phyloP scores from a whole-genome alignment of 768 basidiomycete genomes.

The Punctularia strigosozonata region DNA sequence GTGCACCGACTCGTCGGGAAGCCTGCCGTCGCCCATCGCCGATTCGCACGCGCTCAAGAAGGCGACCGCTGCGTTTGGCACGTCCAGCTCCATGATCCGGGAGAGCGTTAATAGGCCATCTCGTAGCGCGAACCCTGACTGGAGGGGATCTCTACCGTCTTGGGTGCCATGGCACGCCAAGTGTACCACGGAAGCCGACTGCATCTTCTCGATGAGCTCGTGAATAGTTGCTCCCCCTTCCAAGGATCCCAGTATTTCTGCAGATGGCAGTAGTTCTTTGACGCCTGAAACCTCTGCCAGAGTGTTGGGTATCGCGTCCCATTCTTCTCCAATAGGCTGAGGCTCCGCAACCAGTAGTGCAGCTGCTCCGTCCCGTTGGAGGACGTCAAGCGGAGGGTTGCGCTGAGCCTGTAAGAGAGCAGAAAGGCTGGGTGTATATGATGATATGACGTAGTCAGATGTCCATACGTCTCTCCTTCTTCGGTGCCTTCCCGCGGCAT shows the following conservation, averaged over 20 bases:
- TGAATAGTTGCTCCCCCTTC: background rate
- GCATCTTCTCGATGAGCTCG: background rate
- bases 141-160: constrained; percentile 3
- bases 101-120: constrained; percentile 7
- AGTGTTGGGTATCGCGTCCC: no score
- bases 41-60: constrained; percentile 11
- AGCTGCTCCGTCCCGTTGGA: background rate
- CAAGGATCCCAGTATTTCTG: background rate
- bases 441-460: constrained; percentile 1
- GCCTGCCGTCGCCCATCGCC: constrained; percentile 1
- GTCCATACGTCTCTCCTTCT: background rate
- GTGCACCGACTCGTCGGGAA: constrained; percentile 6
- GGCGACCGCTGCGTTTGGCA: constrained; percentile 7
- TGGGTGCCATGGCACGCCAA: constrained; percentile 10
- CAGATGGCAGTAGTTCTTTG: background rate
- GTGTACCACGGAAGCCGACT: constrained; percentile 4
- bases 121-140: constrained; percentile 6
- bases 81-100: background rate
- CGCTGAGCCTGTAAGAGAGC: background rate
- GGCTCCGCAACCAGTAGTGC: background rate
- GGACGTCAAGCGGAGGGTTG: background rate
- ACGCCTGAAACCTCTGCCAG: background rate
- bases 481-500: background rate
- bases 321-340: no score
- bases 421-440: constrained; percentile 4